Percentiles rank a stretch among this genome's conserved stretches.
Conservation (phyloP, 1,284 basidiomycete genomes). For the Cerrena zonata region DNA sequence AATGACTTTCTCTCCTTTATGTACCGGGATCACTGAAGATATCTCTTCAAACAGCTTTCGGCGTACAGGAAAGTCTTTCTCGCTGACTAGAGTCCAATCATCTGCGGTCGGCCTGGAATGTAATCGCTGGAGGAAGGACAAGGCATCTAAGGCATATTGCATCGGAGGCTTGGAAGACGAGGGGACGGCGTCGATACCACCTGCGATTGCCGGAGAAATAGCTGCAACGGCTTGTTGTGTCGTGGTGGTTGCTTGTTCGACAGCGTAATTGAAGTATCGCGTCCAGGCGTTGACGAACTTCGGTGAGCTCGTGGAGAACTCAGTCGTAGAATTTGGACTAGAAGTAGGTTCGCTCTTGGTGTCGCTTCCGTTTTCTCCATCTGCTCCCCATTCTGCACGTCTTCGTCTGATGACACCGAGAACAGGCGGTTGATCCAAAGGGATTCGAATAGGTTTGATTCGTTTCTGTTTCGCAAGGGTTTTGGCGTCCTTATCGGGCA, state of each 20-base stretch:
- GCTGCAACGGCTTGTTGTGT: conserved; percentile 71
- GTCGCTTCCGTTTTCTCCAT: conserved; percentile 21
- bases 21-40: conserved; percentile 78
- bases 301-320: conserved; percentile 50
- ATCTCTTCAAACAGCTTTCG: conserved; percentile 73
- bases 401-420: conserved; percentile 65
- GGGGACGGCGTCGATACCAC: conserved; percentile 37
- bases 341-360: conserved; percentile 10
- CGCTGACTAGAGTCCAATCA: conserved; percentile 79
- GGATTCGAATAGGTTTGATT: conserved; percentile 79
- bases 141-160: conserved; percentile 73
- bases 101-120: conserved; percentile 58
- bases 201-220: conserved; percentile 50
- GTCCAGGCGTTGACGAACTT: conserved; percentile 65
- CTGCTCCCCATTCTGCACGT: conserved; percentile 56
- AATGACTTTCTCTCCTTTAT: conserved; percentile 87
- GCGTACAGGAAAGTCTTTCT: conserved; percentile 77
- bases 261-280: conserved; percentile 67
- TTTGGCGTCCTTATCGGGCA: conserved; percentile 86
- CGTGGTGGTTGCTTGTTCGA: conserved; percentile 65
- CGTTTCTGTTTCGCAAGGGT: conserved; percentile 79
- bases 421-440: conserved; percentile 87
- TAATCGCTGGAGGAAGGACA: conserved; percentile 74
- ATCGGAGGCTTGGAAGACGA: conserved; percentile 60
- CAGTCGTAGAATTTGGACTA: conserved; percentile 12